These are phyloP conservation scores for Candida schatavii DNA, from an alignment of 805 yeast genomes.

Conservation along the genomic window DNA sequence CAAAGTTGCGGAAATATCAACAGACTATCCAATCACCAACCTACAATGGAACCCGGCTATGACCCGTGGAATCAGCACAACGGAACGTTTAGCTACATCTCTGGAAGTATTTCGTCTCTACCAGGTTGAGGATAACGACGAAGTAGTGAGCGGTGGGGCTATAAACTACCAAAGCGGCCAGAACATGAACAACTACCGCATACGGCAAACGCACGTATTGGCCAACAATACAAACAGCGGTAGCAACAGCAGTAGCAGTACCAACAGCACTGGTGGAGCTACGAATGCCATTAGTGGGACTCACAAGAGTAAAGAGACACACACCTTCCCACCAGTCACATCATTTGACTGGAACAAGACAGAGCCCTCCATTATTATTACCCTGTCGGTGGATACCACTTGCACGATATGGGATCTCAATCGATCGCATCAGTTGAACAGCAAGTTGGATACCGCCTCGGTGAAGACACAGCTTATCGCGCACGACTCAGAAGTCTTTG, in stretches of 20 bases:
- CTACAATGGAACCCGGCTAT: conserved; percentile 70
- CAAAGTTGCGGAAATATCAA: conserved; percentile 48
- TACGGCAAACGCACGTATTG: conserved; percentile 40
- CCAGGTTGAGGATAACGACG: conserved; percentile 44
- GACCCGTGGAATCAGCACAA: conserved; percentile 21
- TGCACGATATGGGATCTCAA: conserved; percentile 92
- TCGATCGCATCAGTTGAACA: conserved; percentile 20
- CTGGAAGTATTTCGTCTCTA: conserved; percentile 71
- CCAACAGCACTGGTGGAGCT: conserved; percentile 9
- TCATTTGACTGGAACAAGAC: conserved; percentile 88
- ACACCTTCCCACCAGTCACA: conserved; percentile 80
- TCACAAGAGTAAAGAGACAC: conserved; percentile 18
- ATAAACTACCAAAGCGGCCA: background rate
- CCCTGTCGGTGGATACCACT: conserved; percentile 91
- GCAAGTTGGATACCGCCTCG: conserved; percentile 43
- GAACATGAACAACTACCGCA: conserved; percentile 29
- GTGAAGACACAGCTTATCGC: conserved; percentile 95
- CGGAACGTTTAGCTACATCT: conserved; percentile 59
- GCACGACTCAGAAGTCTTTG: conserved; percentile 93
- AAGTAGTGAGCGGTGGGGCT: background rate
- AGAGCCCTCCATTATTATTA: conserved; percentile 69
- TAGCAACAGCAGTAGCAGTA: background rate
- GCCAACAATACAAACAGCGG: conserved; percentile 35
- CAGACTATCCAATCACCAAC: conserved; percentile 68
- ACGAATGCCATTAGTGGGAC: too few species aligned